Conservation (phyloP, 176 grass and related monocot genomes). For the Secale cereale region DNA sequence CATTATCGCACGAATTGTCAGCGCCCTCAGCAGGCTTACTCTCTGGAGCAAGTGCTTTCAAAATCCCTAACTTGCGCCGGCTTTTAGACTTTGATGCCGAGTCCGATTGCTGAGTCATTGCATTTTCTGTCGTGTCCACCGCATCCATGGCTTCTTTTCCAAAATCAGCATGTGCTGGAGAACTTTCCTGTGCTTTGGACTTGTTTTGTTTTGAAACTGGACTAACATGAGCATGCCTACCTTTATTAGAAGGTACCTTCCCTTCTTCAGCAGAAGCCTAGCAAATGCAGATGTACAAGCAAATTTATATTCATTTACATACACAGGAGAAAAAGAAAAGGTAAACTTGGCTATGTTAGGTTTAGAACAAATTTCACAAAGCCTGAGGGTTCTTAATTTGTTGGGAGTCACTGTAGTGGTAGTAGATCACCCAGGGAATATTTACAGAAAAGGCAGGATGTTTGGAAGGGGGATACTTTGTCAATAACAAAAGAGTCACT, state of each 20-base stretch:
- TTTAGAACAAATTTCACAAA: background rate
- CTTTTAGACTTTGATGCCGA: constrained; percentile 58
- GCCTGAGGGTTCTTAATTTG: background rate
- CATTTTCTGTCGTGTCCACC: constrained; percentile 33
- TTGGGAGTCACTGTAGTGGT: background rate
- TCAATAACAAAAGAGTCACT: background rate
- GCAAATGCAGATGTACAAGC: constrained; percentile 24
- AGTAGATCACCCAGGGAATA: background rate
- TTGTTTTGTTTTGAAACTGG: constrained; percentile 46
- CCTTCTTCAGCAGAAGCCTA: constrained; percentile 79
- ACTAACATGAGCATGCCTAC: constrained; percentile 44
- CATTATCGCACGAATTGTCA: constrained; percentile 45
- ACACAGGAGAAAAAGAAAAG: background rate
- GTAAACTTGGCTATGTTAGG: background rate
- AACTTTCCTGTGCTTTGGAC: constrained; percentile 44
- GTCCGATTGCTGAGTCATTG: constrained; percentile 35
- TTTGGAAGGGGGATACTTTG: background rate
- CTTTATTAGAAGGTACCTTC: constrained; percentile 56
- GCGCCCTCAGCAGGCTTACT: constrained; percentile 47
- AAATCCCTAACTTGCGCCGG: constrained; percentile 66
- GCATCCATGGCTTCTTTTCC: constrained; percentile 40
- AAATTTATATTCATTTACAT: constrained; percentile 23
- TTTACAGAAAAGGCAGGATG: background rate
- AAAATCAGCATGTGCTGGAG: constrained; percentile 49
- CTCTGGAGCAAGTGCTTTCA: constrained; percentile 57